phyloP scores from a whole-genome alignment of 352 stramenopile species.

The Globisporangium abappressorium region DNA sequence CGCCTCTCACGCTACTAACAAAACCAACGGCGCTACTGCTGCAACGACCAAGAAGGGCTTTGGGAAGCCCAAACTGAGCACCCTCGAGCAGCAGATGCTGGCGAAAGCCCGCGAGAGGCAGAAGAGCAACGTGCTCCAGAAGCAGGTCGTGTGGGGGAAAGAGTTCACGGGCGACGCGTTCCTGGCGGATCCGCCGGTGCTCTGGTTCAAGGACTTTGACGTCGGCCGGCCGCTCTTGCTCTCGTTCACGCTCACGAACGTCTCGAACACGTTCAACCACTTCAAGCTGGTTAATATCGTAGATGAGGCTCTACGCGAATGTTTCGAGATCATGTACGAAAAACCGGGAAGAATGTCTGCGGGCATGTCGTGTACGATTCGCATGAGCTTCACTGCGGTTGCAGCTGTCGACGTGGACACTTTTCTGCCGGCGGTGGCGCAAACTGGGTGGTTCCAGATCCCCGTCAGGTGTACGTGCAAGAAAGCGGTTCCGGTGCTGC shows the following conservation, averaged over 20 bases:
- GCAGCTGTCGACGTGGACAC: constrained; percentile 67
- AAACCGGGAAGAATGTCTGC: constrained; percentile 89
- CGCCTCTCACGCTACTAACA: background rate
- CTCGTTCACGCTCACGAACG: constrained; percentile 85
- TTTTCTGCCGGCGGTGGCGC: constrained; percentile 56
- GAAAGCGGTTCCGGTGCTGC: constrained; percentile 71
- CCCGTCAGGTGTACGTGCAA: constrained; percentile 83
- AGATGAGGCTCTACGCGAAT: constrained; percentile 60
- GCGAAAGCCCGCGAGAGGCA: constrained; percentile 40
- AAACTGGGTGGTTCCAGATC: constrained; percentile 78
- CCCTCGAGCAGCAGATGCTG: constrained; percentile 64
- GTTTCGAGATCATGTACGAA: constrained; percentile 88
- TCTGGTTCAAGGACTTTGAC: constrained; percentile 92
- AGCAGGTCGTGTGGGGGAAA: constrained; percentile 78
- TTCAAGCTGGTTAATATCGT: constrained; percentile 84
- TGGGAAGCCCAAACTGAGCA: constrained; percentile 43
- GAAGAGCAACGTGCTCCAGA: constrained; percentile 52
- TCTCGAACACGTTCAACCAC: constrained; percentile 91
- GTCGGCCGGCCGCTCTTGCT: constrained; percentile 58
- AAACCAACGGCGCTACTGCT: too few relatives aligned
- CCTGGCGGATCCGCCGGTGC: constrained; percentile 58
- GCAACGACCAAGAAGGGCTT: constrained; percentile 27
- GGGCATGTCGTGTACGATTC: constrained; percentile 74
- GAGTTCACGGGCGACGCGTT: constrained; percentile 82
- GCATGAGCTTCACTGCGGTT: constrained; percentile 65